Percentiles rank a stretch among this genome's conserved stretches.
Evolutionary conservation across 1,139 yeast species (phyloP).

Genomic region (Pichia sp.): DNA sequence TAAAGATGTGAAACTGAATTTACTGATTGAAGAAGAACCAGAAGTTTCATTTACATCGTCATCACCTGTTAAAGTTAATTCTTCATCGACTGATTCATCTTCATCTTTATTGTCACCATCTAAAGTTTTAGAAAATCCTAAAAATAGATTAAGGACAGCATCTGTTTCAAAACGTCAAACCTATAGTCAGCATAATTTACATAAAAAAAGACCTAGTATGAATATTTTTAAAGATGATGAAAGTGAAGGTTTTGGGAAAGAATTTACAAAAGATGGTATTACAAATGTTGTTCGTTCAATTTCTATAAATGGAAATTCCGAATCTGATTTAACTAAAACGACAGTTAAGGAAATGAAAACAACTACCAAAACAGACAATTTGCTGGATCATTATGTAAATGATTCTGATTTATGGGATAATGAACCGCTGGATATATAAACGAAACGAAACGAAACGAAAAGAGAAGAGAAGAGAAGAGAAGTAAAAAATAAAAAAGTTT

Average conservation of each 20-base stretch:
- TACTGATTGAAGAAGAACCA: slow-evolving; percentile 17
- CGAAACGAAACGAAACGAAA: too few species aligned
- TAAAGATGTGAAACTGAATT: slow-evolving; percentile 28
- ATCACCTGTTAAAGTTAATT: not conserved
- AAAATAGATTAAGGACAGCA: slow-evolving; percentile 22
- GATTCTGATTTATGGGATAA: slow-evolving; percentile 16
- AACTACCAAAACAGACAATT: not conserved
- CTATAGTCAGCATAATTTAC: slow-evolving; percentile 23
- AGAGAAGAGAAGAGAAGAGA: too few species aligned
- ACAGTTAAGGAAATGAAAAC: not conserved
- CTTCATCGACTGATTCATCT: too few species aligned
- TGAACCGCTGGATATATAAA: slow-evolving; percentile 13
- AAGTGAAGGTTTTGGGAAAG: not conserved
- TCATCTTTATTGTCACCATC: not conserved
- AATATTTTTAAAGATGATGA: not conserved
- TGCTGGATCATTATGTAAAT: slow-evolving; percentile 1
- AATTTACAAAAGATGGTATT: slow-evolving; percentile 5
- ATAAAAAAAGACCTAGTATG: slow-evolving; percentile 14
- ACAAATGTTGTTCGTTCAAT: slow-evolving; percentile 3
- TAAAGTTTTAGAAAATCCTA: not conserved
- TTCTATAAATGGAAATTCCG: slow-evolving; percentile 4
- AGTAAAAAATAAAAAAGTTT: not conserved
- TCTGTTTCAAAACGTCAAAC: slow-evolving; percentile 26
- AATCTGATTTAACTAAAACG: not conserved
- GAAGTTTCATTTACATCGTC: slow-evolving; percentile 4